Evolutionary conservation across 495 filamentous ascomycete species (phyloP).

Genomic region (Friedmanniomyces simplex): DNA sequence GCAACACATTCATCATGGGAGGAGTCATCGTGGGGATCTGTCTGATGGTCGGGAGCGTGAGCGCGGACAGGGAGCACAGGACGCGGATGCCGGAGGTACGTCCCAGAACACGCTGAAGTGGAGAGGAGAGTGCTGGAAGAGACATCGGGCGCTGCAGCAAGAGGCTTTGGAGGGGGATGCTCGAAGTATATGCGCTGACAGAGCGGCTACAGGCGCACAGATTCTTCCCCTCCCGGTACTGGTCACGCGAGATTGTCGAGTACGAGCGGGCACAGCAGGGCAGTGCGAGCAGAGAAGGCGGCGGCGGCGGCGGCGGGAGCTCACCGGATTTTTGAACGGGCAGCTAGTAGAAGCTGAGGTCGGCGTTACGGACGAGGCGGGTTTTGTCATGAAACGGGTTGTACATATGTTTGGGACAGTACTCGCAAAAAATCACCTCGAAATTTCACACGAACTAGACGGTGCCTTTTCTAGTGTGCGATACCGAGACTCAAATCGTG

Average conservation of each 20-base stretch:
- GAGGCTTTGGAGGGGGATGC: not conserved
- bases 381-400: too few species aligned
- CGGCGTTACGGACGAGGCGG: too few species aligned
- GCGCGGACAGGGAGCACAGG: slow-evolving; percentile 71
- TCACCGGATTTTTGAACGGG: not conserved
- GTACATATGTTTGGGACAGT: too few species aligned
- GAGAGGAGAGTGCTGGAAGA: not conserved
- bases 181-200: not conserved
- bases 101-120: not conserved
- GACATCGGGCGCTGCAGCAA: not conserved
- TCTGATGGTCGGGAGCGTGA: slow-evolving; percentile 64
- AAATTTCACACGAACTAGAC: too few species aligned
- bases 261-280: slow-evolving; percentile 64
- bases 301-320: not conserved
- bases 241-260: slow-evolving; percentile 85
- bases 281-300: slow-evolving; percentile 15
- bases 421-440: too few species aligned
- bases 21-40: slow-evolving; percentile 63
- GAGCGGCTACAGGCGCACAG: slow-evolving; percentile 41
- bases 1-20: slow-evolving; percentile 79
- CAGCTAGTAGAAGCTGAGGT: too few species aligned
- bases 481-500: too few species aligned
- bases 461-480: too few species aligned
- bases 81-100: slow-evolving; percentile 66
- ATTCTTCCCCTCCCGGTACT: slow-evolving; percentile 95